These are phyloP conservation scores for Leccinum griseonigrum DNA, from an alignment of 1,284 basidiomycete species.

Conservation along the genomic window DNA sequence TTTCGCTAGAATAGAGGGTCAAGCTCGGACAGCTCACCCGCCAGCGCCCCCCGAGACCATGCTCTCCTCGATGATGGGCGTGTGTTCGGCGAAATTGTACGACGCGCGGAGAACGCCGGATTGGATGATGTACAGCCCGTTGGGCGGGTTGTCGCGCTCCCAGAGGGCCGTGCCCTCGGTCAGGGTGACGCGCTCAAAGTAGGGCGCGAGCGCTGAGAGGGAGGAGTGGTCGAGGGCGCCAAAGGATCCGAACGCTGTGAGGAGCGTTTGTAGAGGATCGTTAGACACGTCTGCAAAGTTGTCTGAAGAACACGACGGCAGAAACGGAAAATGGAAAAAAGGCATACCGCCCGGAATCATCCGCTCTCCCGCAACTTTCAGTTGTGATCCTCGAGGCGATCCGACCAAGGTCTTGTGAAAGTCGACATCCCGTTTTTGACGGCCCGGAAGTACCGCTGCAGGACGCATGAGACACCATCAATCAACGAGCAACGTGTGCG, in stretches of 20 bases:
- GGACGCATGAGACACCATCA: background rate
- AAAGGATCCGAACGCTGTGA: conserved; percentile 76
- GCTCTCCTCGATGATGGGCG: conserved; percentile 70
- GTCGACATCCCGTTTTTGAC: conserved; percentile 47
- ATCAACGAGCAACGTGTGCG: conserved; percentile 3
- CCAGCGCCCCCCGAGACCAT: conserved; percentile 90
- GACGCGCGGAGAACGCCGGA: conserved; percentile 79
- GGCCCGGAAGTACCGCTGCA: conserved; percentile 56
- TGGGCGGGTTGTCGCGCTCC: conserved; percentile 70
- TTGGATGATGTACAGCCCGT: conserved; percentile 87
- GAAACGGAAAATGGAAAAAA: background rate
- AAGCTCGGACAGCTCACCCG: conserved; percentile 84
- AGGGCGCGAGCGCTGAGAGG: conserved; percentile 62
- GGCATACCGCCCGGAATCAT: conserved; percentile 61
- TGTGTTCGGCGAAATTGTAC: conserved; percentile 73
- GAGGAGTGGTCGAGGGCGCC: conserved; percentile 47
- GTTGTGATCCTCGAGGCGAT: conserved; percentile 72
- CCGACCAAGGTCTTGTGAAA: conserved; percentile 57
- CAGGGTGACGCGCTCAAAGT: conserved; percentile 66
- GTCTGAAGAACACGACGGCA: conserved; percentile 12
- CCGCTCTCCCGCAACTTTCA: conserved; percentile 76
- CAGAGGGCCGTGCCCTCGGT: conserved; percentile 70
- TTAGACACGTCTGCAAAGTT: conserved; percentile 22
- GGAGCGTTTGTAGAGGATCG: conserved; percentile 68
- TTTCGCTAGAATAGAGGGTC: conserved; percentile 31